phyloP scores from a whole-genome alignment of 805 yeast genomes.

The Wickerhamomyces subpelliculosus region DNA sequence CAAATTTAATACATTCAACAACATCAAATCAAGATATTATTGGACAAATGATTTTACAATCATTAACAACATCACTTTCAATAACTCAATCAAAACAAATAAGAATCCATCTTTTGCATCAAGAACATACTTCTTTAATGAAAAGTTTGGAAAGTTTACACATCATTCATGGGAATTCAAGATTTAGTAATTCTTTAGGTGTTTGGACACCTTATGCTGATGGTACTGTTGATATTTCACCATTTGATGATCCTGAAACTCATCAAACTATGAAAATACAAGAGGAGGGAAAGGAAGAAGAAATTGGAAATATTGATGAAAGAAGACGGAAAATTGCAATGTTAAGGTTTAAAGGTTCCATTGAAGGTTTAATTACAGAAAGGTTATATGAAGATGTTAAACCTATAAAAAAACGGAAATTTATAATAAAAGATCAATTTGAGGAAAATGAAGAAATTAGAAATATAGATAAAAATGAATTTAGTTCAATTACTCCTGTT shows the following conservation, averaged over 20 bases:
- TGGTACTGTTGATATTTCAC: constrained; percentile 56
- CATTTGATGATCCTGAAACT: constrained; percentile 38
- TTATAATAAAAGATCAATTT: constrained; percentile 18
- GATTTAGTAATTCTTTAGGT: constrained; percentile 58
- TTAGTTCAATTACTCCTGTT: constrained; percentile 51
- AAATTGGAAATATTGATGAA: constrained; percentile 21
- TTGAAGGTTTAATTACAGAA: constrained; percentile 27
- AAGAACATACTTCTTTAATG: constrained; percentile 25
- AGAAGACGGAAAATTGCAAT: constrained; percentile 38
- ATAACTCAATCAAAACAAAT: constrained; percentile 34
- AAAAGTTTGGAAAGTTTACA: constrained; percentile 49
- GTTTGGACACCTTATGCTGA: constrained; percentile 72
- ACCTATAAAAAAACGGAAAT: no score
- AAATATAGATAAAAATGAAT: constrained; percentile 25
- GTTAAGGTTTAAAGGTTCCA: constrained; percentile 56
- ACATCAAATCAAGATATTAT: constrained; percentile 33
- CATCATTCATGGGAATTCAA: constrained; percentile 52
- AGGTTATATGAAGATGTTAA: constrained; percentile 32
- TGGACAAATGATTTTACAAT: constrained; percentile 49
- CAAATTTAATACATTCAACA: constrained; percentile 52
- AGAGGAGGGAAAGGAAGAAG: constrained; percentile 4
- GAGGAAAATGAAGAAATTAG: constrained; percentile 4
- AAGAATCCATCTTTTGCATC: constrained; percentile 23
- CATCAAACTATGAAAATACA: constrained; percentile 32
- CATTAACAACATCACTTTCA: constrained; percentile 48